Conservation (phyloP, 495 filamentous ascomycete species). For the Penicillium coffeae region DNA sequence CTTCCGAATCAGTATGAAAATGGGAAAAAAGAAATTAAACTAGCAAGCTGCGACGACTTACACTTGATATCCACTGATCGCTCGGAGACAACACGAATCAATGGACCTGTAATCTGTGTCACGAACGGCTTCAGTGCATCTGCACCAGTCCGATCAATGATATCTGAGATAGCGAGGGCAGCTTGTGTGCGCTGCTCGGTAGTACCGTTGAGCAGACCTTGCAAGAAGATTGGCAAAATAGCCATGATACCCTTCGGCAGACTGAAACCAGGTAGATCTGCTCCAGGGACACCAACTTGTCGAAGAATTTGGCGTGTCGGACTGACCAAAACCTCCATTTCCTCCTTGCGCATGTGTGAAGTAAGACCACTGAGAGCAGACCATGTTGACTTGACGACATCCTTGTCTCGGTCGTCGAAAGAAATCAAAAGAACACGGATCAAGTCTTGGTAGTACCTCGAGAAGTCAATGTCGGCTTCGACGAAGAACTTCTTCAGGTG, state of each 20-base stretch:
- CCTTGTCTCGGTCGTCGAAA: slow-evolving; percentile 79
- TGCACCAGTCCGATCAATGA: slow-evolving; percentile 83
- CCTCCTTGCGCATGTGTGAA: slow-evolving; percentile 87
- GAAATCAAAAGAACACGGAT: slow-evolving; percentile 84
- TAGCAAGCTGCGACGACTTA: slow-evolving; percentile 20
- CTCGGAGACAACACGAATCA: slow-evolving; percentile 96
- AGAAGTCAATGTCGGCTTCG: slow-evolving; percentile 77
- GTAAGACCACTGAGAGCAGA: slow-evolving; percentile 82
- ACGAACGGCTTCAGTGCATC: slow-evolving; percentile 88
- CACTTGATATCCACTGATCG: slow-evolving; percentile 89
- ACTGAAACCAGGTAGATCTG: slow-evolving; percentile 81
- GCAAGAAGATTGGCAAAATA: slow-evolving; percentile 92
- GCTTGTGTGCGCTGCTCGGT: slow-evolving; percentile 86
- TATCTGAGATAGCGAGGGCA: slow-evolving; percentile 90
- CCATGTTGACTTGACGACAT: slow-evolving; percentile 92
- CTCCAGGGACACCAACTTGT: slow-evolving; percentile 83
- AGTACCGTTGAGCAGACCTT: slow-evolving; percentile 94
- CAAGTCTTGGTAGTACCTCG: slow-evolving; percentile 89
- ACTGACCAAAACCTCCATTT: slow-evolving; percentile 91
- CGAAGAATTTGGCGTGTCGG: slow-evolving; percentile 80
- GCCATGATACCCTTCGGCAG: slow-evolving; percentile 97
- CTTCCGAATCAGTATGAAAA: too few relatives aligned
- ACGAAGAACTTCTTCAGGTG: slow-evolving; percentile 89
- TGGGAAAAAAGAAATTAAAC: too few relatives aligned
- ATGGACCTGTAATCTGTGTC: slow-evolving; percentile 93